Base-by-base conservation (phyloP, 495 filamentous ascomycete genomes). In the Podospora sp. region DNA sequence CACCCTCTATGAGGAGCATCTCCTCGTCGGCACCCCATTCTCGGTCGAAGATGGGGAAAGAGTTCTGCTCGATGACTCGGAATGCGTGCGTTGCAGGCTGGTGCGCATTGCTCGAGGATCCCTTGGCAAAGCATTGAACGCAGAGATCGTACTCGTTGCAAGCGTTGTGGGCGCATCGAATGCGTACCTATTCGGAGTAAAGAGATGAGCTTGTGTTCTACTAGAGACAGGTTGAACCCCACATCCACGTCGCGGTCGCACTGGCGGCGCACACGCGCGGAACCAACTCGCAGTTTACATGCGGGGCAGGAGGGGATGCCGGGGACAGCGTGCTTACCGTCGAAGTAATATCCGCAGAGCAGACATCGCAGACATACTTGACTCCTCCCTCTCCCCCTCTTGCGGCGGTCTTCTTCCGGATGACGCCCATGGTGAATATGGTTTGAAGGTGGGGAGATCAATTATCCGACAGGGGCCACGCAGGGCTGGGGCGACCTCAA, bases 11-110 rank as follows among this genome's bases (percentile, higher is more conserved):
- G 50, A 99, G 81, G 9, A 97, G 79, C 18, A 97, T 80, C 78
- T 99, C 95, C 75, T 99, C 95, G 75, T 99, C 95, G 6, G 95
- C 95, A 51, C 95, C 95, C 95, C 95, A 99, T 67, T 97, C 94
- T 64, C 86, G 86, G 67, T 93, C 88, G 70, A 96, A 99, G 49
- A 99, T 98, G 0, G 95, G 95, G 50, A 98, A 93, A 0, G 93
- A 96, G 75, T 99, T 96, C 73, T 98, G 95, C 74, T 99, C 95
- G 71, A 98, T 97, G 58, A 99, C 95, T 71, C 91, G 90, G 75
- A 87, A 98, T 22, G 91, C 83, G 77, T 99, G 95, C 4, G 91
- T 90, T 2, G 85, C 81, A 46, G 94, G 94, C 67, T 94, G 88
- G 75, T 99, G 95, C 65, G 90, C 88, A 62, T 89, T 89, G 62